Conservation (phyloP, 2,329 filamentous ascomycete genomes). For the Leptographium wingfieldii region DNA sequence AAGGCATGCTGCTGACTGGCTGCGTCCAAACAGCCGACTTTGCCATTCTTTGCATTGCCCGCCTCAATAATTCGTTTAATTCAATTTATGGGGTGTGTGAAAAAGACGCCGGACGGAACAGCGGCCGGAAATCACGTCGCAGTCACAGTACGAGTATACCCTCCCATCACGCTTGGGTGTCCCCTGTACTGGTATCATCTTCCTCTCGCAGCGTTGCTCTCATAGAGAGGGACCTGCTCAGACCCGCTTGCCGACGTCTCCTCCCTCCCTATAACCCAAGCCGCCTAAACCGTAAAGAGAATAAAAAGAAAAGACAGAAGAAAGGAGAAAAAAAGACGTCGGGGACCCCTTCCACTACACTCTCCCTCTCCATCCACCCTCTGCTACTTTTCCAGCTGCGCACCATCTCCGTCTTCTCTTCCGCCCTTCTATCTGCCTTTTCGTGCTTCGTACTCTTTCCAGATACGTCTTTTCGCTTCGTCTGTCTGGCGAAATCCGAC, state of each 20-base stretch:
- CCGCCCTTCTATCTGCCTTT: background rate
- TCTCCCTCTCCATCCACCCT: background rate
- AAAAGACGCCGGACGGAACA: background rate
- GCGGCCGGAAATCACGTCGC: background rate
- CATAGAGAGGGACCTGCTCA: constrained; percentile 1
- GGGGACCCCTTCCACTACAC: background rate
- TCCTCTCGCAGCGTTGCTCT: constrained; percentile 1
- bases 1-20: background rate
- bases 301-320: background rate
- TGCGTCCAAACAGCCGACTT: background rate
- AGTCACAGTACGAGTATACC: background rate
- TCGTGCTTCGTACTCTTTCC: background rate
- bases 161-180: background rate
- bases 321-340: background rate
- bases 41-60: background rate
- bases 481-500: background rate
- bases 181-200: constrained; percentile 5
- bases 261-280: constrained; percentile 1
- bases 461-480: background rate
- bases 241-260: constrained; percentile 7
- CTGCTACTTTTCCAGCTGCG: background rate
- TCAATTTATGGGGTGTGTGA: background rate
- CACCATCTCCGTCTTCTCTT: background rate
- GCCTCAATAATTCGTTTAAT: background rate
- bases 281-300: constrained; percentile 1